These are phyloP conservation scores for Neurospora tetraspora DNA, from an alignment of 495 filamentous ascomycete genomes.

Conservation along the genomic window DNA sequence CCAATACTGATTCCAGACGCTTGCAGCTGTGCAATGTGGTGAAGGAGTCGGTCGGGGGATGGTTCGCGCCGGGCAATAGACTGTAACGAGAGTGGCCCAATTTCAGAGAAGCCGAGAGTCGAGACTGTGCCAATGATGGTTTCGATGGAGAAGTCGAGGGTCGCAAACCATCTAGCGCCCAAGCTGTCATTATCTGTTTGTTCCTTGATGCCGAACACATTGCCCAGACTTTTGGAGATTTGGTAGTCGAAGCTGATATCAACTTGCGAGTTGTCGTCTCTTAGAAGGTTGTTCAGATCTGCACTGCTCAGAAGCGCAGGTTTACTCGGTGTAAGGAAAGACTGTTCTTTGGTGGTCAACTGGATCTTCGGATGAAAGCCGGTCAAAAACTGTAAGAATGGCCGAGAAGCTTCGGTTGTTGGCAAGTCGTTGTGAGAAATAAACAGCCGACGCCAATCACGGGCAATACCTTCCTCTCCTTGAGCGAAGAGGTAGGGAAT, in stretches of 20 bases:
- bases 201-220: constrained; percentile 34
- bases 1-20: constrained; percentile 48
- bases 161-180: constrained; percentile 60
- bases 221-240: constrained; percentile 33
- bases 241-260: constrained; percentile 23
- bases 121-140: constrained; percentile 52
- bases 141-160: constrained; percentile 50
- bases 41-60: constrained; percentile 40
- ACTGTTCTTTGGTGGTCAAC: background rate
- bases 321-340: background rate
- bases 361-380: constrained; percentile 20
- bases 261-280: background rate
- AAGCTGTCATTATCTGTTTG: constrained; percentile 49
- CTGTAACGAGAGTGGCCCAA: constrained; percentile 64
- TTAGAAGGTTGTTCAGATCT: background rate
- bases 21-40: constrained; percentile 46
- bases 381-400: constrained; percentile 26
- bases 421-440: constrained; percentile 24
- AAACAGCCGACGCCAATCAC: constrained; percentile 45
- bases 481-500: constrained; percentile 46
- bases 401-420: constrained; percentile 8
- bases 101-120: constrained; percentile 52
- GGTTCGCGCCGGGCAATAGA: constrained; percentile 55
- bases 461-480: constrained; percentile 39
- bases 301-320: background rate